Percentiles rank a stretch among this genome's conserved stretches.
Evolutionary conservation across 208 protist species (phyloP).

Genomic region (Acanthamoeba lugdunensis): DNA sequence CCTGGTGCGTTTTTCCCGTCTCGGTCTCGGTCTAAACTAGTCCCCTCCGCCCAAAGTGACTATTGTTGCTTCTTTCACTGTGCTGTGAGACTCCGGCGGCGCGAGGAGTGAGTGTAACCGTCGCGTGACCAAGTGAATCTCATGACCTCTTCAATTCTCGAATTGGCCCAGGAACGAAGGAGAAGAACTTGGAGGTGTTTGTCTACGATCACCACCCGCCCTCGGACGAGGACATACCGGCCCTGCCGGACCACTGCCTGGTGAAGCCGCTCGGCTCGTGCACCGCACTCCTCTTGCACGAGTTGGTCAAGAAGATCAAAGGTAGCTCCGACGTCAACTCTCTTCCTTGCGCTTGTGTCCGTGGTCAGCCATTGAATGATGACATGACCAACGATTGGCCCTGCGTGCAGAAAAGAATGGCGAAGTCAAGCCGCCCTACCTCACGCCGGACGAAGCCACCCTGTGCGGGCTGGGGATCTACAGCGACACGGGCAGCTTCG

Average conservation of each 20-base stretch:
- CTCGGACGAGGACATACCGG: conserved; percentile 48
- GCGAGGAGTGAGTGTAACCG: no score
- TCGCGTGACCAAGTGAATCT: no score
- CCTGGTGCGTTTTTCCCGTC: not conserved
- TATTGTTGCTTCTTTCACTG: no score
- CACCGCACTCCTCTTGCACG: conserved; percentile 48
- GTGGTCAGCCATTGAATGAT: not conserved
- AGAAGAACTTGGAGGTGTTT: not conserved
- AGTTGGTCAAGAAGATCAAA: conserved; percentile 23
- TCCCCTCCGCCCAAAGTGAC: not conserved
- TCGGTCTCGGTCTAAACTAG: not conserved
- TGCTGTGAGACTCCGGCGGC: not conserved
- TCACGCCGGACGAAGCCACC: conserved; percentile 51
- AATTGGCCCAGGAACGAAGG: not conserved
- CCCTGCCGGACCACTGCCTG: not conserved
- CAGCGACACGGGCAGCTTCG: conserved; percentile 60
- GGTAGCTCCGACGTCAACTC: not conserved
- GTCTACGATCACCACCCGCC: conserved; percentile 67
- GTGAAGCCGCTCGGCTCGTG: conserved; percentile 33
- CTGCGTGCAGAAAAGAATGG: not conserved
- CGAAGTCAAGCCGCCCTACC: not conserved
- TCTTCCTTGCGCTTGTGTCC: not conserved
- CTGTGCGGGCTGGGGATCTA: conserved; percentile 64
- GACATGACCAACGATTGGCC: not conserved
- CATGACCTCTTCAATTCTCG: not conserved